Conservation (phyloP, 1,284 basidiomycete genomes). For the Puccinia horiana region DNA sequence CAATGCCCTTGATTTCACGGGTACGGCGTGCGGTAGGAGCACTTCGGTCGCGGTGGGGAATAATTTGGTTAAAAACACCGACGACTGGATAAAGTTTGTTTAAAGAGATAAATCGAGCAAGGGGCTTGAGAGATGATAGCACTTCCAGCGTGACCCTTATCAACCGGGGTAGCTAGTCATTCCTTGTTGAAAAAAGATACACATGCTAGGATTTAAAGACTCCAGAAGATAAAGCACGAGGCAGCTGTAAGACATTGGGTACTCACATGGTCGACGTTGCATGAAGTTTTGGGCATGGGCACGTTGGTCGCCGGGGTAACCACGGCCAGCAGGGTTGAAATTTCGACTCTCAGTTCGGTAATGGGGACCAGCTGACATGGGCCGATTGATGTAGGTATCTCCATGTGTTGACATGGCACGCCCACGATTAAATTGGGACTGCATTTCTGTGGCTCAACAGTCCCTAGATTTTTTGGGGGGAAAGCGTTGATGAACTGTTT, state of each 20-base stretch:
- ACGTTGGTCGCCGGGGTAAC: slow-evolving; percentile 8
- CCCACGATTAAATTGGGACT: not conserved
- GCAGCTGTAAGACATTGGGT: not conserved
- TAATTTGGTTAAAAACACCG: not conserved
- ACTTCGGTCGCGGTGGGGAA: slow-evolving; percentile 11
- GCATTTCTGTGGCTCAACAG: not conserved
- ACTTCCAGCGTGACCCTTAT: not conserved
- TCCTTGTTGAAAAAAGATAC: not conserved
- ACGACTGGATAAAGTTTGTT: not conserved
- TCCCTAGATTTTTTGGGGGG: not conserved
- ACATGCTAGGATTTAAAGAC: not conserved
- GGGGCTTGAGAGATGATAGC: not conserved
- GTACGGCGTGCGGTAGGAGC: not conserved
- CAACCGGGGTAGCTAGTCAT: not conserved
- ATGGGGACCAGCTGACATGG: slow-evolving; percentile 16
- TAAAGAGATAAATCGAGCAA: not conserved
- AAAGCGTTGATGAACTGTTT: not conserved
- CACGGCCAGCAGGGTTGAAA: slow-evolving; percentile 1
- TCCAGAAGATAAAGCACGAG: not conserved
- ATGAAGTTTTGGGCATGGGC: not conserved
- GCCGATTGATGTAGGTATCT: not conserved
- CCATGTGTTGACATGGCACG: slow-evolving; percentile 31
- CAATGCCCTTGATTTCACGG: not conserved
- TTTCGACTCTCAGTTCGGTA: slow-evolving; percentile 20
- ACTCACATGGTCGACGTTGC: slow-evolving; percentile 30